Evolutionary conservation across 2,329 filamentous ascomycete species (phyloP).

Genomic region (Amauroascus verrucosus): DNA sequence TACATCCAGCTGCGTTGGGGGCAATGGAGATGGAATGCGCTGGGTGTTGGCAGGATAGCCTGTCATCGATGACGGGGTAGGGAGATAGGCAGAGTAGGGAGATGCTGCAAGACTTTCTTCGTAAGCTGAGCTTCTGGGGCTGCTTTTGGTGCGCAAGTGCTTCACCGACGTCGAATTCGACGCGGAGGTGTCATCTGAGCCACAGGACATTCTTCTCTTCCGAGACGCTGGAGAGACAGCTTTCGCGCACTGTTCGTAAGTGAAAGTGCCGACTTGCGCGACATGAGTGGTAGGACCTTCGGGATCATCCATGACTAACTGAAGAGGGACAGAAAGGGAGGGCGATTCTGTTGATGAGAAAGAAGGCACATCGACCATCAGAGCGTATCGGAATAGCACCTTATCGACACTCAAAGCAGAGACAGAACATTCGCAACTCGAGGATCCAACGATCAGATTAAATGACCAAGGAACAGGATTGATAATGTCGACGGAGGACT

Average conservation of each 20-base stretch:
- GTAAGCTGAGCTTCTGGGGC: constrained; percentile 42
- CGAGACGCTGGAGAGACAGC: constrained; percentile 35
- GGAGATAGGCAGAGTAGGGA: constrained; percentile 43
- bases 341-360: constrained; percentile 48
- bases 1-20: constrained; percentile 33
- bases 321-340: constrained; percentile 48
- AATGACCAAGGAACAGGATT: constrained; percentile 44
- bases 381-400: constrained; percentile 57
- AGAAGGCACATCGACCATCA: constrained; percentile 62
- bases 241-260: constrained; percentile 44
- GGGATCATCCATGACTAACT: constrained; percentile 50
- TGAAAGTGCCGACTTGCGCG: constrained; percentile 52
- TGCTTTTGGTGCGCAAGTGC: constrained; percentile 40
- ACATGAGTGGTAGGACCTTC: constrained; percentile 42
- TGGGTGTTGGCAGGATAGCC: constrained; percentile 33
- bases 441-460: constrained; percentile 66
- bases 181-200: constrained; percentile 41
- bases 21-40: constrained; percentile 32
- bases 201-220: constrained; percentile 49
- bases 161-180: constrained; percentile 40
- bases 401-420: constrained; percentile 49
- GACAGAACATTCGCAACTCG: constrained; percentile 58
- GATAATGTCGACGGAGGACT: constrained; percentile 64
- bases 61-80: constrained; percentile 37
- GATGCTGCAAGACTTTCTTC: constrained; percentile 39